Percentiles rank a stretch among this genome's conserved stretches.
Conservation (phyloP, 768 basidiomycete species). For the Psilocybe sp. region DNA sequence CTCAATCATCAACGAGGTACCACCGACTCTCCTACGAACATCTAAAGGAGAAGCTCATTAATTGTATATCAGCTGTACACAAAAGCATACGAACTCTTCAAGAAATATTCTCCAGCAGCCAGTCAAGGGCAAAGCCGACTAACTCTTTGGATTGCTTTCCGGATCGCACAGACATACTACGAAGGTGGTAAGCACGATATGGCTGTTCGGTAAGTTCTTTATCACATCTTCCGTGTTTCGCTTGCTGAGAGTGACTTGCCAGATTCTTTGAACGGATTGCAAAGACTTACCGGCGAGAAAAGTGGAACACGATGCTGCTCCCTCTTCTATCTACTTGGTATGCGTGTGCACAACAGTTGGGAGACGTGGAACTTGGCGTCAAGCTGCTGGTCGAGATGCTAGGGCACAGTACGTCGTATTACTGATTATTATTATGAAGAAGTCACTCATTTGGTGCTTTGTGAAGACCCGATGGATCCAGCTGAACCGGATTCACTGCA, state of each 20-base stretch:
- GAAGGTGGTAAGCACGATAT: constrained; percentile 80
- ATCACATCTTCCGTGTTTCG: neutral
- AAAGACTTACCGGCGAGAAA: constrained; percentile 81
- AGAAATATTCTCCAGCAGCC: constrained; percentile 56
- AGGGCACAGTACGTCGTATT: constrained; percentile 54
- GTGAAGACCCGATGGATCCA: constrained; percentile 31
- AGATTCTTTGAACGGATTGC: constrained; percentile 95
- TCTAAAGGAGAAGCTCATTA: neutral
- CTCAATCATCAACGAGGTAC: constrained; percentile 77
- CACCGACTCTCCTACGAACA: constrained; percentile 5
- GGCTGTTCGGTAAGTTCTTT: constrained; percentile 72
- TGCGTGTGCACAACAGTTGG: constrained; percentile 74
- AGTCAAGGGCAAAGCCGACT: constrained; percentile 67
- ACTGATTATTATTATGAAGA: neutral
- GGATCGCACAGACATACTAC: constrained; percentile 86
- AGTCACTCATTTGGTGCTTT: constrained; percentile 4
- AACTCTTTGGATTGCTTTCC: constrained; percentile 87
- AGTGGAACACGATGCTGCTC: constrained; percentile 72
- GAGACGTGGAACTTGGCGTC: constrained; percentile 74
- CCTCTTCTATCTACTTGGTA: constrained; percentile 81
- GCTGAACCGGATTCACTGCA: constrained; percentile 54
- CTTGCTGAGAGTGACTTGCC: neutral
- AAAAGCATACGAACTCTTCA: constrained; percentile 92
- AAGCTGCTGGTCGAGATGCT: constrained; percentile 82
- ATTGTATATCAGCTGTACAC: constrained; percentile 72